Evolutionary conservation across 306 rosid species (phyloP).

Genomic region (Comarum palustre): DNA sequence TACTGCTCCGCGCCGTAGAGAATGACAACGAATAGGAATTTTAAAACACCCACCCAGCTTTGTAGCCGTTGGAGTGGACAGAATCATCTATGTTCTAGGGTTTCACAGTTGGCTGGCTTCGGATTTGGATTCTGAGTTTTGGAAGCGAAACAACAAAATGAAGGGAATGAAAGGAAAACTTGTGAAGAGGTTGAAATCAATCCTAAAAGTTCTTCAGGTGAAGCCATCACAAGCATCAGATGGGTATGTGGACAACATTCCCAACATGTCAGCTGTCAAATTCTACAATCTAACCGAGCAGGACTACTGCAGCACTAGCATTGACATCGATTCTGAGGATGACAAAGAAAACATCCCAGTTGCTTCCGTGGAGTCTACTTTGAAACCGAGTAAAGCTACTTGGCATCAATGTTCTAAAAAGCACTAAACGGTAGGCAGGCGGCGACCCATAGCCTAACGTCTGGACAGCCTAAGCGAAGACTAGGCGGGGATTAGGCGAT

Average conservation of each 20-base stretch:
- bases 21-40: constrained; percentile 22
- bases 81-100: constrained; percentile 9
- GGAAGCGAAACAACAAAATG: constrained; percentile 32
- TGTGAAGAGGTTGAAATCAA: constrained; percentile 73
- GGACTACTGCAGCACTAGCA: constrained; percentile 14
- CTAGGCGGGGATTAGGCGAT: too few species aligned
- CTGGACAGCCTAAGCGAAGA: too few species aligned
- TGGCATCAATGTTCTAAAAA: too few species aligned
- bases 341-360: constrained; percentile 62
- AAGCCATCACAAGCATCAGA: constrained; percentile 54
- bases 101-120: constrained; percentile 9
- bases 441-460: too few species aligned
- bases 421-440: too few species aligned
- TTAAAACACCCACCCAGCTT: constrained; percentile 21
- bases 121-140: not conserved
- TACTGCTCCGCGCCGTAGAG: not conserved
- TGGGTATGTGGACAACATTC: constrained; percentile 42
- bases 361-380: too few species aligned
- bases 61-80: constrained; percentile 47
- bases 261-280: constrained; percentile 29
- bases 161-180: constrained; percentile 69
- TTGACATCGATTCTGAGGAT: constrained; percentile 25
- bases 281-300: constrained; percentile 26
- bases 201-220: constrained; percentile 68
- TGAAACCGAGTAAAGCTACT: too few species aligned